Evolutionary conservation across 2,329 filamentous ascomycete species (phyloP).

Genomic region (Bipolaris gigantea): DNA sequence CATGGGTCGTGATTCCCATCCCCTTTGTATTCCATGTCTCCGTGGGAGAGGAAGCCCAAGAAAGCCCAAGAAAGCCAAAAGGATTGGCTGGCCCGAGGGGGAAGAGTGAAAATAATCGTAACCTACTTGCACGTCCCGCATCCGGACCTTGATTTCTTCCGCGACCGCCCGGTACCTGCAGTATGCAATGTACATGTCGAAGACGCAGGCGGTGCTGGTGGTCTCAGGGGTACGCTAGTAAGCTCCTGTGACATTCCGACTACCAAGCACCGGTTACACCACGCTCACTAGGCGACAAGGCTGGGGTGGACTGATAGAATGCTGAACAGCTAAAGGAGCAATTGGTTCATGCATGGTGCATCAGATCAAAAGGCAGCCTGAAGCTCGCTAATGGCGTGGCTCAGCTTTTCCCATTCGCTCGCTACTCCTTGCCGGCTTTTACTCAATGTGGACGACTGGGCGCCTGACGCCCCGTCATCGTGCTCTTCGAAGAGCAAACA

Average conservation of each 20-base stretch:
- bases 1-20: too few relatives aligned
- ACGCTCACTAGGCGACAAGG: neutral
- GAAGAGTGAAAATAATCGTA: neutral
- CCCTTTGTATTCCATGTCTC: too few relatives aligned
- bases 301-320: neutral
- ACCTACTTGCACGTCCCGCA: slow-evolving; percentile 13
- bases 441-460: neutral
- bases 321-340: neutral
- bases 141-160: slow-evolving; percentile 8
- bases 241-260: neutral
- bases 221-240: neutral
- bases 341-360: neutral
- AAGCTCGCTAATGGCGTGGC: neutral
- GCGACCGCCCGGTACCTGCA: neutral
- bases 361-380: neutral
- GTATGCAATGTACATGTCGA: neutral
- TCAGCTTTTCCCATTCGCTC: neutral
- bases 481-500: neutral
- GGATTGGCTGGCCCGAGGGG: neutral
- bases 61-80: neutral
- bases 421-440: neutral
- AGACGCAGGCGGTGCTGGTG: neutral
- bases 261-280: neutral
- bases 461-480: neutral
- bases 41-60: neutral